Evolutionary conservation across 345 rosid genomes (phyloP), one percentile per base, ranked within the genome.

Genomic region (Capsella bursapastoris): DNA sequence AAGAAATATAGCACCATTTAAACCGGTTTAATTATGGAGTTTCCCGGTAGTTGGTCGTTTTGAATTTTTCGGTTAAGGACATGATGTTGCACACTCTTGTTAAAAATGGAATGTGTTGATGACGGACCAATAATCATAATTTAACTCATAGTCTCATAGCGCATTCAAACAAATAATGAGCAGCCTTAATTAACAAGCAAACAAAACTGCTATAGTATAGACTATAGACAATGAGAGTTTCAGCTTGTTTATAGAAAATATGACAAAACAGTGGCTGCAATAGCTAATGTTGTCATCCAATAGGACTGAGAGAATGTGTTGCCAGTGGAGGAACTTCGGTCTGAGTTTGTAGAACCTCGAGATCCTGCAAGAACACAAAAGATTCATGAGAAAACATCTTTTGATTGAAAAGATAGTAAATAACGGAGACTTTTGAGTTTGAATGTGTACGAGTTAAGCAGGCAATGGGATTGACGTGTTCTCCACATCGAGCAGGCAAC

Each of bases 401-500:
- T 59, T 37, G 2, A 41, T 0, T 27, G 35, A 52, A 25, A 11
- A 1, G 47, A 6, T 1, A 0, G 60, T 0, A 3, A 6, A 27
- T 1, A 51, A 0, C 0, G 0, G 18, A 29, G 35, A 61, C 53
- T 57, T 50, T 41, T 34, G 11, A 64, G 45, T 50, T 41, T 34
- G 11, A 64, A 37, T 50, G 27, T 16, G 53, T 64, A 80, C 88
- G 70, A 35, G 69, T 70, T 16, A 87, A 72, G 83, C 95, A 91
- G 29, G 66, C 71, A 7, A 91, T 51, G 4, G 92, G 97, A 45
- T 87, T 91, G 56, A 91, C 83, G 45, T 73, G 90, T 40, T 80
- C 83, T 3, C 95, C 97, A 67, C 95, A 89, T 55, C 87, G 77
- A 15, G 83, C 90, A 7, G 91, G 97, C 72, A 91, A 51, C 64